These are phyloP conservation scores for Megacollybia marginata DNA, from an alignment of 768 basidiomycete species.

Conservation along the genomic window DNA sequence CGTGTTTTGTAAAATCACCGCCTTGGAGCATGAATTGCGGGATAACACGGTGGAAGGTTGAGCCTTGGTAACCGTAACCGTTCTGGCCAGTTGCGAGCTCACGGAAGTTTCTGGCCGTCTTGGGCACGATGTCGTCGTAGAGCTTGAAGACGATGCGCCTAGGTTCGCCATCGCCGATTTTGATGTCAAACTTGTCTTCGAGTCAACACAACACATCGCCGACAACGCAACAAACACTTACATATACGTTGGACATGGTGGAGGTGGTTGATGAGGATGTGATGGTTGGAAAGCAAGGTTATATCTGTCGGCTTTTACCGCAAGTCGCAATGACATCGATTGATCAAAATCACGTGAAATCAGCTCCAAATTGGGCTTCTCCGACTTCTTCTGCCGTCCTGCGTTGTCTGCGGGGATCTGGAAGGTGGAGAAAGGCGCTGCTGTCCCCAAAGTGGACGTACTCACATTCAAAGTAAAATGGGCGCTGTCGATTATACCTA, in stretches of 20 bases:
- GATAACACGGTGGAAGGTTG: constrained; percentile 76
- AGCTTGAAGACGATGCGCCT: constrained; percentile 81
- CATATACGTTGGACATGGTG: constrained; percentile 32
- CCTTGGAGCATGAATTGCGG: constrained; percentile 87
- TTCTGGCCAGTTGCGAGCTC: constrained; percentile 74
- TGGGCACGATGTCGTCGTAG: constrained; percentile 71
- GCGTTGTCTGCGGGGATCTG: too few relatives aligned
- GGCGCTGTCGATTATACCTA: too few relatives aligned
- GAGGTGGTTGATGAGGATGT: constrained; percentile 21
- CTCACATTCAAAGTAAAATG: too few relatives aligned
- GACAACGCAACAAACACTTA: constrained; percentile 14
- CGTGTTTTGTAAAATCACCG: constrained; percentile 68
- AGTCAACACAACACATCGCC: neutral
- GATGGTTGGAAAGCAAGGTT: constrained; percentile 4
- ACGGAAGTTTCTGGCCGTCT: constrained; percentile 79
- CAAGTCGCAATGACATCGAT: too few relatives aligned
- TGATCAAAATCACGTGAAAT: neutral
- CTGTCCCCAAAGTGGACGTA: too few relatives aligned
- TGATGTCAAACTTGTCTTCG: constrained; percentile 57
- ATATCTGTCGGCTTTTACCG: neutral
- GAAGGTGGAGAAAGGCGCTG: too few relatives aligned
- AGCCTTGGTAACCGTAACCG: constrained; percentile 68
- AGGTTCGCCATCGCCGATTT: constrained; percentile 27
- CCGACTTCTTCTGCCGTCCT: too few relatives aligned
- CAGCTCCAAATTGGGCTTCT: neutral